Evolutionary conservation across 805 yeast genomes (phyloP).

Genomic region (Wickerhamomyces sydowiorum): DNA sequence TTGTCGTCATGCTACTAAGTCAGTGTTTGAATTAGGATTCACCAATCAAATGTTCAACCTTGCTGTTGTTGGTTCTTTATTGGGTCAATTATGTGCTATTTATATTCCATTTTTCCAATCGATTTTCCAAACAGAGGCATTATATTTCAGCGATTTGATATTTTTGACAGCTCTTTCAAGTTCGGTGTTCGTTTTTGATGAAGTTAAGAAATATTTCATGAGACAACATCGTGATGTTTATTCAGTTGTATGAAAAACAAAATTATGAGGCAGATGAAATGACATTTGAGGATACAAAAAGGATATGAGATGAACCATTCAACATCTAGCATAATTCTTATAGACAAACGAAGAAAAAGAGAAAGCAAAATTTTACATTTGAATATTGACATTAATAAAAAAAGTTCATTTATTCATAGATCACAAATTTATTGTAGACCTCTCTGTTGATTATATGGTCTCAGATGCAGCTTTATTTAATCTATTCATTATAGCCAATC

Average conservation of each 20-base stretch:
- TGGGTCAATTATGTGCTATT: slow-evolving; percentile 91
- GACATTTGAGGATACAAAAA: not conserved
- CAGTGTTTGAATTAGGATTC: slow-evolving; percentile 76
- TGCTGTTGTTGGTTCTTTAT: slow-evolving; percentile 81
- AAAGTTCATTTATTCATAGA: not conserved
- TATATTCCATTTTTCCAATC: slow-evolving; percentile 90
- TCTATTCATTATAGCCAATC: slow-evolving; percentile 93
- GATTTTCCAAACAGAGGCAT: slow-evolving; percentile 92
- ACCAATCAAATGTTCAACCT: slow-evolving; percentile 86
- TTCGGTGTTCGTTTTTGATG: slow-evolving; percentile 83
- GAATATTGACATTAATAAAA: not conserved
- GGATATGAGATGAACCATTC: not conserved
- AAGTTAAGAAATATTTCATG: slow-evolving; percentile 52
- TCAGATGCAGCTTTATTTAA: slow-evolving; percentile 75
- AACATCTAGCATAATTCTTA: not conserved
- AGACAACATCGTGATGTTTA: slow-evolving; percentile 14
- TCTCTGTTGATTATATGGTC: slow-evolving; percentile 21
- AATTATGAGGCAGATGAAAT: not conserved
- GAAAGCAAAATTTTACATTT: not conserved
- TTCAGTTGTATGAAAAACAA: slow-evolving; percentile 18
- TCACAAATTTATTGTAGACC: no score
- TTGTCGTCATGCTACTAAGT: slow-evolving; percentile 84
- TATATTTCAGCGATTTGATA: slow-evolving; percentile 62
- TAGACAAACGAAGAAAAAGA: slow-evolving; percentile 2
- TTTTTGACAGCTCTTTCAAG: slow-evolving; percentile 63